Conservation (phyloP, 2,329 filamentous ascomycete species). For the Leptoxyphium fumago region DNA sequence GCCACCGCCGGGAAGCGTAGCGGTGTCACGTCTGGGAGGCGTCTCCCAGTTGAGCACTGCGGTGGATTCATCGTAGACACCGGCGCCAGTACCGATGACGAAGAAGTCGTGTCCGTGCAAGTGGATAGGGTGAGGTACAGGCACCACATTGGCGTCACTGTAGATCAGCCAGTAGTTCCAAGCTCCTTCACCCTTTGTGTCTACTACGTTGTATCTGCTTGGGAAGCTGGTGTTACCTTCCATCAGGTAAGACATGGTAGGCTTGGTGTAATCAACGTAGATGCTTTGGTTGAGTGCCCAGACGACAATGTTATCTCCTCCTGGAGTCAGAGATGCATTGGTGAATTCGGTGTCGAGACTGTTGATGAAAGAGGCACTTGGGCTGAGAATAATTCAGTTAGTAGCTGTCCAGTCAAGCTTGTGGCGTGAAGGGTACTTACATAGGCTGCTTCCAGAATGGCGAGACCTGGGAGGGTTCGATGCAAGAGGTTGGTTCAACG, state of each 20-base stretch:
- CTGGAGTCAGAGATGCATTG: conserved; percentile 18
- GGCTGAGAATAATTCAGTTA: conserved; percentile 11
- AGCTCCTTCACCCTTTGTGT: conserved; percentile 20
- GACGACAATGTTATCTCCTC: conserved; percentile 24
- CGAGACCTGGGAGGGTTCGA: conserved; percentile 14
- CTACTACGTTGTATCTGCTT: conserved; percentile 23
- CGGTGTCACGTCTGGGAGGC: conserved; percentile 35
- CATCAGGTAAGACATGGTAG: conserved; percentile 26
- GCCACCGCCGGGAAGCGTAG: conserved; percentile 29
- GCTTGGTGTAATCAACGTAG: conserved; percentile 23
- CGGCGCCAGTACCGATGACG: conserved; percentile 16
- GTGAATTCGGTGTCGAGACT: conserved; percentile 21
- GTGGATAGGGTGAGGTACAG: conserved; percentile 9
- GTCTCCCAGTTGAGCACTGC: conserved; percentile 24
- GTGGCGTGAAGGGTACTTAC: conserved; percentile 16
- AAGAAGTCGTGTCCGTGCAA: conserved; percentile 23
- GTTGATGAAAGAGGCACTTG: not conserved
- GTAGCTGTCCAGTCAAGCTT: conserved; percentile 12
- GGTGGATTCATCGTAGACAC: conserved; percentile 14
- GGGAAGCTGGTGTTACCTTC: conserved; percentile 26
- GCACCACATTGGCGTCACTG: conserved; percentile 10
- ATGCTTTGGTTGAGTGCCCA: conserved; percentile 21
- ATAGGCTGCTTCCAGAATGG: conserved; percentile 18
- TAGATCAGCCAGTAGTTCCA: conserved; percentile 36
- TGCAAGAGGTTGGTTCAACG: conserved; percentile 15